Base-by-base conservation (phyloP, 257 asterid species). In the Solanum sparsipilum region DNA sequence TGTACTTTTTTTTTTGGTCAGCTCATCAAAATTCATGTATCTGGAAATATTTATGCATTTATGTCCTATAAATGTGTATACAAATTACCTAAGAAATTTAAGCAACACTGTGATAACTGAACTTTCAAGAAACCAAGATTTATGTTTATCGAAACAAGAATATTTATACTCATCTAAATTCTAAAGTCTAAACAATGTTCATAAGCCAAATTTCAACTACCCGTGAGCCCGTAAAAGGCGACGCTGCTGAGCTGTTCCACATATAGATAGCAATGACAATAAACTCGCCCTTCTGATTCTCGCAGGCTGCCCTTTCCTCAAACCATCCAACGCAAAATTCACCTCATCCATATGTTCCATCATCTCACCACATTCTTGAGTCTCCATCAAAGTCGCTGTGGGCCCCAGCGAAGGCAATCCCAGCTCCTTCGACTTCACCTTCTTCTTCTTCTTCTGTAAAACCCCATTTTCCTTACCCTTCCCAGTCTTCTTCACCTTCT, bases 261-360 rank as follows among this genome's bases (percentile, higher is more conserved):
- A 93, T 65, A 92, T 88, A 1, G 95, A 90, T 85, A 94, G 89
- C 93, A 95, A 84, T 0, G 98, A 93, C 38, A 95, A 88, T 87
- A 94, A 92, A 88, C 98, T 95, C 34, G 93, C 93, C 91, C 96
- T 91, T 88, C 98, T 88, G 87, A 93, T 89, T 83, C 94, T 93
- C 70, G 88, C 93, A 1, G 92, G 98, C 84, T 94, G 98, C 88
- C 95, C 99, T 89, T 92, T 95, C 93, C 88, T 95, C 93, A 96
- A 93, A 88, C 98, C 99, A 92, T 94, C 99, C 88, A 96, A 87
- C 0, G 99, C 95, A 85, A 95, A 96, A 91, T 94, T 91, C 90
- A 96, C 96, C 94, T 96, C 99, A 92, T 96, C 99, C 90, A 92
- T 85, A 63, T 93, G 97, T 93, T 96, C 99, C 95, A 93, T 93